phyloP scores from a whole-genome alignment of 2,329 filamentous ascomycete species.

The Penicillium sp. region DNA sequence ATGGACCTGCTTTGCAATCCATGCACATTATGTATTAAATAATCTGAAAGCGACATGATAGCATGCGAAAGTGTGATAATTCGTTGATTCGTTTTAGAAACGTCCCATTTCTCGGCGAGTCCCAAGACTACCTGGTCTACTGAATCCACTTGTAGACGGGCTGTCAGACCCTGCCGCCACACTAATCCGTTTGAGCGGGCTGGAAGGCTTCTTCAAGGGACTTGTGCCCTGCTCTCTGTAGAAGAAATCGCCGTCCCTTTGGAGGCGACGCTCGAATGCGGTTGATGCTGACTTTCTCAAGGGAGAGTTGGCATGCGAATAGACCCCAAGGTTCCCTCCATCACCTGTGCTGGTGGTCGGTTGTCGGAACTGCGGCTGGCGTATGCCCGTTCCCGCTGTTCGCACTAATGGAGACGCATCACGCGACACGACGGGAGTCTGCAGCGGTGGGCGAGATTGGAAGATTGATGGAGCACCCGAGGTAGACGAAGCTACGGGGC shows the following conservation, averaged over 20 bases:
- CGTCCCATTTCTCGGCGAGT: slow-evolving; percentile 36
- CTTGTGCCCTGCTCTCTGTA: slow-evolving; percentile 41
- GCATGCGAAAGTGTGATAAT: slow-evolving; percentile 3
- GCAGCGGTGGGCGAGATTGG: slow-evolving; percentile 32
- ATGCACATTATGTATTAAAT: slow-evolving; percentile 7
- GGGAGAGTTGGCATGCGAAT: slow-evolving; percentile 79
- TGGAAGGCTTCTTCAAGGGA: slow-evolving; percentile 44
- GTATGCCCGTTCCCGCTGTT: slow-evolving; percentile 50
- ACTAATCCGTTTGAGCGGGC: slow-evolving; percentile 50
- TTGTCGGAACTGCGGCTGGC: slow-evolving; percentile 59
- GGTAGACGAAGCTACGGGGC: slow-evolving; percentile 48
- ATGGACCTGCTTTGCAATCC: background rate
- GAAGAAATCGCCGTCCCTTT: slow-evolving; percentile 44
- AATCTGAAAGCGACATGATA: slow-evolving; percentile 3
- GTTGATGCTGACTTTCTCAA: slow-evolving; percentile 75
- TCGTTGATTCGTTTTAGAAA: slow-evolving; percentile 28
- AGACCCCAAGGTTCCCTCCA: slow-evolving; percentile 80
- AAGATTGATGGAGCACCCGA: slow-evolving; percentile 44
- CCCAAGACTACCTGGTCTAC: slow-evolving; percentile 39
- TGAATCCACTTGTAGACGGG: slow-evolving; percentile 33
- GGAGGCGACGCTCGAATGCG: slow-evolving; percentile 51
- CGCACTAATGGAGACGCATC: slow-evolving; percentile 52
- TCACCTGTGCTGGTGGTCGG: slow-evolving; percentile 54
- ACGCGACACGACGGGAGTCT: slow-evolving; percentile 51
- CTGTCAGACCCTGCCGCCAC: slow-evolving; percentile 43